phyloP scores from a whole-genome alignment of 257 asterid genomes.

The Nicotiana obtusifolia region DNA sequence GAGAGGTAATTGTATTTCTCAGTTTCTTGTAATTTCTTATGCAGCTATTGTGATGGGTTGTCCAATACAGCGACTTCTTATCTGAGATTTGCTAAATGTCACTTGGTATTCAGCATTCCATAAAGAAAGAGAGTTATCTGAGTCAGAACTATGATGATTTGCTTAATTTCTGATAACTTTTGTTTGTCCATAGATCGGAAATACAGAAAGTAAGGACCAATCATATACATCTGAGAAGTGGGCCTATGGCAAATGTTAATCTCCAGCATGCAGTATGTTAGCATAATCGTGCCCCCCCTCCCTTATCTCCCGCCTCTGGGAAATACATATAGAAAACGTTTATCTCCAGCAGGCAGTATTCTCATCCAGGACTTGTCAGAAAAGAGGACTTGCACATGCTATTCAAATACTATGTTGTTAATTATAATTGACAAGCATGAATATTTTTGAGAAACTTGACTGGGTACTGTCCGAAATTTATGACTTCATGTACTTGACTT shows the following conservation, averaged over 20 bases:
- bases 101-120: not conserved
- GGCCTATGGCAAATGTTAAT: not conserved
- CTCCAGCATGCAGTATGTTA: not conserved
- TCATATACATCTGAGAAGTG: not conserved
- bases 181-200: not conserved
- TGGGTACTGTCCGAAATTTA: not conserved
- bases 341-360: not conserved
- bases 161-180: not conserved
- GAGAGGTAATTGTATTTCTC: conserved; percentile 54
- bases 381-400: not conserved
- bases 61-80: not conserved
- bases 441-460: not conserved
- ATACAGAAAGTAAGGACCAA: not conserved
- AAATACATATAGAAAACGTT: not conserved
- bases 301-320: not conserved
- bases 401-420: not conserved
- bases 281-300: not conserved
- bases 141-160: not conserved
- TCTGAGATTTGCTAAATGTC: not conserved
- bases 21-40: not conserved
- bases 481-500: not conserved
- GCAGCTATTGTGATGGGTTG: not conserved
- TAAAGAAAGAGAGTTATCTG: not conserved
- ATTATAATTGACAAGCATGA: not conserved
- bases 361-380: not conserved